A percentile compares a stretch with the other conserved stretches of the same genome.
Evolutionary conservation across 805 yeast species (phyloP).

Genomic region (Kurtzmaniella fragi): DNA sequence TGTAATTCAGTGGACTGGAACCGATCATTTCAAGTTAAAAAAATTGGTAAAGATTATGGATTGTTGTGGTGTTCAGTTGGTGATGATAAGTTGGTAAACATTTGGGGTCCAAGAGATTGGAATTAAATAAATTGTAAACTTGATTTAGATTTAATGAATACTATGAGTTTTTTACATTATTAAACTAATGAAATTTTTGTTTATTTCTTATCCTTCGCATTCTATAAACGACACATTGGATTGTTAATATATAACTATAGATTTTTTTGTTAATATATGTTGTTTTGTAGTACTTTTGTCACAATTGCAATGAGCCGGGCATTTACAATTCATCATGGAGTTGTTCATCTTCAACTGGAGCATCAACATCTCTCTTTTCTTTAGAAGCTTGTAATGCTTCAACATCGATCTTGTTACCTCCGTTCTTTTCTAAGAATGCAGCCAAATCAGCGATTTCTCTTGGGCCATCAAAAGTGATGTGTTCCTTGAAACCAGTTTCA

Average conservation of each 20-base stretch:
- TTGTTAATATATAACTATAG: no score
- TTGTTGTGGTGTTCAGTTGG: slow-evolving; percentile 76
- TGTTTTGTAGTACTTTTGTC: neutral
- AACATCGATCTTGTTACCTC: slow-evolving; percentile 60
- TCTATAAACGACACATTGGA: neutral
- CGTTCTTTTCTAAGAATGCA: slow-evolving; percentile 65
- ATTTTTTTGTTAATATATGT: no score
- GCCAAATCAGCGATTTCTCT: slow-evolving; percentile 73
- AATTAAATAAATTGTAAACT: neutral
- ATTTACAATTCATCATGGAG: slow-evolving; percentile 6
- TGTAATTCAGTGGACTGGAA: slow-evolving; percentile 84
- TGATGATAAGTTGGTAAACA: slow-evolving; percentile 67
- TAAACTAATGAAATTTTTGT: no score
- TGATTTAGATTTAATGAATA: neutral
- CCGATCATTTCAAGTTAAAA: slow-evolving; percentile 11
- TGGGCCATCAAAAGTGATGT: slow-evolving; percentile 59
- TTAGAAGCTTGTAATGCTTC: slow-evolving; percentile 15
- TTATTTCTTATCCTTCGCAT: neutral
- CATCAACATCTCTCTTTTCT: slow-evolving; percentile 21
- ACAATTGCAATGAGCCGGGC: neutral
- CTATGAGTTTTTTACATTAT: no score
- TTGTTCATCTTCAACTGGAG: slow-evolving; percentile 10
- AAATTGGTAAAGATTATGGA: slow-evolving; percentile 27
- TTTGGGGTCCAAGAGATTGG: slow-evolving; percentile 48
- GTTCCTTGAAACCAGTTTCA: slow-evolving; percentile 41